Evolutionary conservation across 2,329 filamentous ascomycete species (phyloP).

Genomic region (Rutstroemia sp.): DNA sequence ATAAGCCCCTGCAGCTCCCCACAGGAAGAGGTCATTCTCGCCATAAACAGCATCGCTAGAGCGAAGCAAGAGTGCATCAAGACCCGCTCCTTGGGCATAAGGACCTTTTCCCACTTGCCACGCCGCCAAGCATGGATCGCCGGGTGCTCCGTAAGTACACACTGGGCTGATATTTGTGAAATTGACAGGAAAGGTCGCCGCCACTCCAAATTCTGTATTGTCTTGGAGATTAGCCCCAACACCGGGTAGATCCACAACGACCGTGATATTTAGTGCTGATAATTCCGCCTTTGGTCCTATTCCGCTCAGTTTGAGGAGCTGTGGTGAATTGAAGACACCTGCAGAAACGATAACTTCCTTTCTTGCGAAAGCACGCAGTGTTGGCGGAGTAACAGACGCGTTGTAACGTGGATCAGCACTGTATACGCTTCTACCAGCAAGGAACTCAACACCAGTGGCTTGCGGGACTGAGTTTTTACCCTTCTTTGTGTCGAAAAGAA

Average conservation of each 20-base stretch:
- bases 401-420: conserved; percentile 9
- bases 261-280: conserved; percentile 37
- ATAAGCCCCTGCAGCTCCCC: background rate
- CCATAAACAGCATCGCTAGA: conserved; percentile 19
- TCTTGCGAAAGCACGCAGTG: conserved; percentile 11
- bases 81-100: conserved; percentile 41
- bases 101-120: conserved; percentile 33
- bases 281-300: conserved; percentile 35
- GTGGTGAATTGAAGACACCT: conserved; percentile 38
- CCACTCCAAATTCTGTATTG: conserved; percentile 32
- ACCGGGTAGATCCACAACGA: conserved; percentile 51
- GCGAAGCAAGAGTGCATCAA: conserved; percentile 12
- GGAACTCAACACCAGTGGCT: conserved; percentile 37
- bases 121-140: conserved; percentile 20
- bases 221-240: conserved; percentile 56
- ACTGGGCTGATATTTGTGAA: background rate
- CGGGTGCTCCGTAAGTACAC: conserved; percentile 28
- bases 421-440: conserved; percentile 33
- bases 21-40: conserved; percentile 6
- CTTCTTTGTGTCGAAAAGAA: conserved; percentile 31
- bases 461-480: conserved; percentile 21
- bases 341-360: conserved; percentile 40
- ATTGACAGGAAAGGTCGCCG: background rate
- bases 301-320: conserved; percentile 40
- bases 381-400: conserved; percentile 9